Evolutionary conservation across 2,329 filamentous ascomycete species (phyloP), one percentile per base, ranked within the genome.

Genomic region (Raffaelea albimanens): DNA sequence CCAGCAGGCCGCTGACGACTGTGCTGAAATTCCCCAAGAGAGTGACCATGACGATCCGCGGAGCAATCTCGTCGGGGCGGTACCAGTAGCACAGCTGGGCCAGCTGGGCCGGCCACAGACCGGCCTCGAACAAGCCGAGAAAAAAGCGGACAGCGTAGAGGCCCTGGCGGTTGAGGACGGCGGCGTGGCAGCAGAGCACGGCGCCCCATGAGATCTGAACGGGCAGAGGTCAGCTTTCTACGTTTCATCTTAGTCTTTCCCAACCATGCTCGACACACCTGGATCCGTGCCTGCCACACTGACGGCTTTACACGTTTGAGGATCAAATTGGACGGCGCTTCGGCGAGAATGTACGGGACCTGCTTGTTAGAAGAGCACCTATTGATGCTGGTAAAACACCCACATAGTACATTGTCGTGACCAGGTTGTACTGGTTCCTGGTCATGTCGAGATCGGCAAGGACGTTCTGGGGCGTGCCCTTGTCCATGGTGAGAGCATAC

Each of bases 241-340:
- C n/a, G n/a, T n/a, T n/a, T n/a, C n/a, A n/a, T n/a, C n/a, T n/a
- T n/a, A n/a, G 25, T 7, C 7, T 29, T 13, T 29, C 7, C 7
- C 25, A 29, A 7, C 7, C 7, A 7, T 29, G 25, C 25, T 29
- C 25, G 25, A 13, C 7, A 29, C 25, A 13, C 63, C 81, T 94
- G 90, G 56, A 91, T 91, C 5, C 73, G 64, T 0, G 87, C 83
- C 21, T 91, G 73, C 68, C 89, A 94, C 44, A 86, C 66, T 36
- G 79, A 84, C 0, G 87, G 87, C 0, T 82, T 75, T 45, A 89
- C 68, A 14, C 73, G 76, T 63, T 91, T 93, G 47, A 93, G 75
- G 8, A 91, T 64, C 13, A 91, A 63, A 57, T 93, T 93, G 47
- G 82, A 87, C n/a, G 86, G 68, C 0, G 83, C 77, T 59, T 91